A percentile compares a stretch with the other conserved stretches of the same genome.
Evolutionary conservation across 148 eudicot species (phyloP).

Genomic region (Chenopodium suecicum): DNA sequence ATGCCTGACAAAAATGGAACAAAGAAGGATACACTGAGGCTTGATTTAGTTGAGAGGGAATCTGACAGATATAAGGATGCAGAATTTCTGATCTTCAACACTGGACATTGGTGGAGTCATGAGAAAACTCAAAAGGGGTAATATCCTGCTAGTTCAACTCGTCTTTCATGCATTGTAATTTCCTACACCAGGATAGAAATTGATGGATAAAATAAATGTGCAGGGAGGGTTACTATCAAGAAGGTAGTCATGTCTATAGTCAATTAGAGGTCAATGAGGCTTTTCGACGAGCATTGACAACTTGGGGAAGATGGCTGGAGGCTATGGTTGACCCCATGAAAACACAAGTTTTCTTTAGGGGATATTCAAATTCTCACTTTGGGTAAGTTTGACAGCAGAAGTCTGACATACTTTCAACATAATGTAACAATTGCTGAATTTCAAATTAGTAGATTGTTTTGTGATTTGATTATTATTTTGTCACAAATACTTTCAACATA

Average conservation of each 20-base stretch:
- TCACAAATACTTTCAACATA: not conserved
- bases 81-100: constrained; percentile 72
- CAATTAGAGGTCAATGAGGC: constrained; percentile 56
- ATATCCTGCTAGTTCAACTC: not conserved
- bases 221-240: constrained; percentile 75
- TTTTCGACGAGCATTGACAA: constrained; percentile 55
- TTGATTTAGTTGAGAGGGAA: constrained; percentile 56
- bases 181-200: not conserved
- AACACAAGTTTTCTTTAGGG: constrained; percentile 60
- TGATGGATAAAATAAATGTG: constrained; percentile 11
- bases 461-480: too few species aligned
- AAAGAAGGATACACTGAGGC: constrained; percentile 59
- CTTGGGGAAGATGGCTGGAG: constrained; percentile 85
- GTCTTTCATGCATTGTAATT: not conserved
- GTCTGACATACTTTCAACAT: not conserved
- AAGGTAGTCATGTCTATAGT: constrained; percentile 67
- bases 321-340: constrained; percentile 50
- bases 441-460: too few species aligned
- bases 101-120: constrained; percentile 94
- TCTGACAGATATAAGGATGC: constrained; percentile 52
- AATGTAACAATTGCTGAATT: too few species aligned
- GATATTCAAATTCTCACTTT: constrained; percentile 68
- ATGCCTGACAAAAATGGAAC: constrained; percentile 43
- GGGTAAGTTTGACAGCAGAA: constrained; percentile 37
- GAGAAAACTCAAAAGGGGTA: constrained; percentile 70